Evolutionary conservation across 257 asterid species (phyloP), one percentile per base, ranked within the genome.

Genomic region (Solanum gandarillasii): DNA sequence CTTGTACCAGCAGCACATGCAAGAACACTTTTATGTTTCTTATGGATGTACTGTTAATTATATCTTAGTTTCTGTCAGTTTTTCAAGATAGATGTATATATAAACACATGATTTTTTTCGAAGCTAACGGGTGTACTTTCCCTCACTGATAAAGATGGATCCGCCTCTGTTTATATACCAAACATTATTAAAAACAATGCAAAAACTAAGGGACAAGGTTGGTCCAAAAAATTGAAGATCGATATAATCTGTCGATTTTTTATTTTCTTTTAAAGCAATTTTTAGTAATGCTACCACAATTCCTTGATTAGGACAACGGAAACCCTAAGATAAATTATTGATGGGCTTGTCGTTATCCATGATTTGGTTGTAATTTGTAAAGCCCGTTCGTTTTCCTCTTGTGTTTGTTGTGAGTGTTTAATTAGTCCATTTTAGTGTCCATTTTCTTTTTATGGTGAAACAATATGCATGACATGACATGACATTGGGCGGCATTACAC

Each of bases 121-220:
- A 46, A 13, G 7, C 18, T 46, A 46, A 46, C 7, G 2, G 7
- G 1, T 46, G 7, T 0, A 13, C 20, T 46, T 46, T 0, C 0
- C 1, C 7, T 3, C 3, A 46, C 55, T 13, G 6, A 46, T 46
- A 46, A 46, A 46, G 20, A 4, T 46, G 55, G 7, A 1, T 46
- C 6, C 6, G 20, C 20, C 55, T 46, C 48, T 46, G 20, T 46
- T 46, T 14, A 46, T 46, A 5, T 5, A 46, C 58, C 58, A 46
- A 46, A 46, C 58, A 46, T 46, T 5, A 46, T 46, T 46, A 46
- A 13, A 46, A 46, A 3, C 46, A 39, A 39, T 39, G 46, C 46
- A 39, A 39, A 39, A 39, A 39, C 4, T 39, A 39, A 39, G 12
- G 46, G 46, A 39, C 46, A 39, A 41, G 13, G 46, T 9, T 41